A percentile compares a stretch with the other conserved stretches of the same genome.
These are phyloP conservation scores for Talaromyces pinophilus DNA, from an alignment of 2,329 filamentous ascomycete genomes.

Conservation along the genomic window DNA sequence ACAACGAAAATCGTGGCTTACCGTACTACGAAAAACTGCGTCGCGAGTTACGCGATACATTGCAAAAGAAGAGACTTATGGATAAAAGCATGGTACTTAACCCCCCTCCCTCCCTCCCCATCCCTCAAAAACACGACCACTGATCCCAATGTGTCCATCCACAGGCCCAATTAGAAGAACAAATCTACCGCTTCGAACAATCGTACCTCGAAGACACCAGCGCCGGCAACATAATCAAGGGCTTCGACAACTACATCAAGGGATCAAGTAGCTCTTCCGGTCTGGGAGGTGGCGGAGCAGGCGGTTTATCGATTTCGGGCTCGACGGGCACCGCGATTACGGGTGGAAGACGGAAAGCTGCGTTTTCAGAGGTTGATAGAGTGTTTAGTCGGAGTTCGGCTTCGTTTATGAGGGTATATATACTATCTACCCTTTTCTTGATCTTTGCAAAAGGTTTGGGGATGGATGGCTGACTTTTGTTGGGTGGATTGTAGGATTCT, in stretches of 20 bases:
- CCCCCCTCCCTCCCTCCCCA: too few species aligned
- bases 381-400: slow-evolving; percentile 53
- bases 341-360: slow-evolving; percentile 43
- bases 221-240: slow-evolving; percentile 91
- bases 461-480: neutral
- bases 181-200: slow-evolving; percentile 79
- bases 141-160: neutral
- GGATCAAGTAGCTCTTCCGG: slow-evolving; percentile 59
- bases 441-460: neutral
- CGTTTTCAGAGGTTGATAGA: slow-evolving; percentile 49
- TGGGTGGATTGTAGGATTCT: slow-evolving; percentile 38
- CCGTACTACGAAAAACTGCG: slow-evolving; percentile 75
- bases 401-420: slow-evolving; percentile 47
- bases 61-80: slow-evolving; percentile 65
- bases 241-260: slow-evolving; percentile 98
- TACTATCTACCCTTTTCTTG: neutral
- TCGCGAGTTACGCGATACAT: slow-evolving; percentile 65
- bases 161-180: slow-evolving; percentile 69
- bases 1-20: slow-evolving; percentile 45
- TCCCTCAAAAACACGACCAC: neutral
- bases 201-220: slow-evolving; percentile 87
- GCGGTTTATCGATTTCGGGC: slow-evolving; percentile 35
- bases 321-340: slow-evolving; percentile 22
- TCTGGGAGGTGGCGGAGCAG: slow-evolving; percentile 31
- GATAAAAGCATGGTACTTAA: slow-evolving; percentile 58